Conservation (phyloP, 495 filamentous ascomycete species). For the Xanthoparmelia taractica region DNA sequence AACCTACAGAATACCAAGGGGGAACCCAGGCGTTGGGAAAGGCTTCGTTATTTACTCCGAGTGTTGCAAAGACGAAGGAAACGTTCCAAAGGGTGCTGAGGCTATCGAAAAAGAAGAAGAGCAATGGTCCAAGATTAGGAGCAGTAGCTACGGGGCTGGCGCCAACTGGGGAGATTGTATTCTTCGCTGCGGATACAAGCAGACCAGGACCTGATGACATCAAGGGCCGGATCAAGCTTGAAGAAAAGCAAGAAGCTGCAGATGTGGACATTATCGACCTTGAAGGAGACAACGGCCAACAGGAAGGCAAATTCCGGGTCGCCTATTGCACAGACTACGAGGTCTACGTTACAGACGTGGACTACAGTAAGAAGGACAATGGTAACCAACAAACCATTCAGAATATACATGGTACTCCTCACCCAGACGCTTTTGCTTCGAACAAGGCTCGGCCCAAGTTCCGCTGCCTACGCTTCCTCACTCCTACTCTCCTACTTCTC, state of each 20-base stretch:
- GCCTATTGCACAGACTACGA: constrained; percentile 77
- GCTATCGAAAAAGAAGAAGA: constrained; percentile 37
- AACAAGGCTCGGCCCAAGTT: constrained; percentile 41
- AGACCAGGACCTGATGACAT: constrained; percentile 50
- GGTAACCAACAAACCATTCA: constrained; percentile 42
- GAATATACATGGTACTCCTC: constrained; percentile 54
- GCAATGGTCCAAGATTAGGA: constrained; percentile 49
- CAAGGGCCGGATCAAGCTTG: constrained; percentile 57
- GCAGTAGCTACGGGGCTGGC: constrained; percentile 69
- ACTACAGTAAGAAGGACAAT: constrained; percentile 35
- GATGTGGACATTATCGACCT: constrained; percentile 69
- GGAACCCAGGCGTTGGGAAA: constrained; percentile 30
- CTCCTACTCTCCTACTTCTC: constrained; percentile 42
- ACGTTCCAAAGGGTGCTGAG: constrained; percentile 74
- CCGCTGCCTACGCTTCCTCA: constrained; percentile 68
- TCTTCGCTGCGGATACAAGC: constrained; percentile 60
- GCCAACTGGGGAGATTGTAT: constrained; percentile 64
- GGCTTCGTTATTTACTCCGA: constrained; percentile 56
- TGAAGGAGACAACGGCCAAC: constrained; percentile 35
- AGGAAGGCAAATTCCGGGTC: constrained; percentile 54
- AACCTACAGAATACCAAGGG: constrained; percentile 26
- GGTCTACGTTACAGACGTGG: constrained; percentile 44
- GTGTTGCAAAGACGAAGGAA: constrained; percentile 45
- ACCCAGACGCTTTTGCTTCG: constrained; percentile 39
- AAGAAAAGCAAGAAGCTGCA: constrained; percentile 59